A percentile compares a stretch with the other conserved stretches of the same genome.
Evolutionary conservation across 2,329 filamentous ascomycete species (phyloP).

Genomic region (Botrytis fabae): DNA sequence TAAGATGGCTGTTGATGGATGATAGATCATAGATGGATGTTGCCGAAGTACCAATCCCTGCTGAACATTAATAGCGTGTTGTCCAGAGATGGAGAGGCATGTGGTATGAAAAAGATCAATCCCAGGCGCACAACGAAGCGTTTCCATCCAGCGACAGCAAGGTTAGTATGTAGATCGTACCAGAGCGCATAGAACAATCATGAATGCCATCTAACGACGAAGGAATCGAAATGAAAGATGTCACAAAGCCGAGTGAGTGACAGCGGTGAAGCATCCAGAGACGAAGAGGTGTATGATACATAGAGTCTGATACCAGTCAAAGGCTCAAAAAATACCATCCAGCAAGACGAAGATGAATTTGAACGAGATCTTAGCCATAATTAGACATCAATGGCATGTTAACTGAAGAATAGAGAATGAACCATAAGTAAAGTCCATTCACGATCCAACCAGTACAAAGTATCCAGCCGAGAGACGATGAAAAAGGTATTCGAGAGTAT

Average conservation of each 20-base stretch:
- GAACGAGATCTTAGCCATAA: background rate
- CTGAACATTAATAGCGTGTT: background rate
- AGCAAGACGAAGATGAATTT: background rate
- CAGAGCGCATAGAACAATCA: background rate
- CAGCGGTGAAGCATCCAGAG: background rate
- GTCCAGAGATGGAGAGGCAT: background rate
- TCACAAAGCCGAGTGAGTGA: background rate
- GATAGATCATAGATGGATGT: background rate
- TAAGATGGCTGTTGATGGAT: background rate
- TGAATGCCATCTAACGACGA: background rate
- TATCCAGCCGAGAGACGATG: background rate
- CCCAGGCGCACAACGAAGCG: background rate
- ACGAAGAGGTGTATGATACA: background rate
- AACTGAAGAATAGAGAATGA: background rate
- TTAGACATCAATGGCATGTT: background rate
- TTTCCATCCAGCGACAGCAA: background rate
- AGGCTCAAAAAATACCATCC: fast-evolving
- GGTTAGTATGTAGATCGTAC: background rate
- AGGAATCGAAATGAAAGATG: background rate
- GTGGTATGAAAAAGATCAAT: background rate
- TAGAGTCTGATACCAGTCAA: background rate
- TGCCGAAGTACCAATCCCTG: background rate
- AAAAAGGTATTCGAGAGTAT: background rate
- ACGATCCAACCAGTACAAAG: background rate
- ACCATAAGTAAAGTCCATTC: background rate